Evolutionary conservation across 192 early-diverging fungal genomes (phyloP).

Genomic region (Phlyctochytrium planicorne): DNA sequence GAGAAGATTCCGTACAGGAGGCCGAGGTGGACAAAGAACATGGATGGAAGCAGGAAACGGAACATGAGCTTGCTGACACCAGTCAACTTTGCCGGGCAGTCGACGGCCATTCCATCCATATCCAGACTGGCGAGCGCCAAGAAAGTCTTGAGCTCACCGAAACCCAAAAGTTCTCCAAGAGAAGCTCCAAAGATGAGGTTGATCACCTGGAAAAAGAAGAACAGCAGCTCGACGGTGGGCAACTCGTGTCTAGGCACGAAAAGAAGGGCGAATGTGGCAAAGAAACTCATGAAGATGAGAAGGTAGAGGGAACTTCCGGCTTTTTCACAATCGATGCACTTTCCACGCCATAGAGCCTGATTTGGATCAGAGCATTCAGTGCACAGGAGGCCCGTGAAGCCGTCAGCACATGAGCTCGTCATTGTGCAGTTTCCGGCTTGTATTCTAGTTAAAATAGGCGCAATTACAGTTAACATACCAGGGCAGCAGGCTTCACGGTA

Average conservation of each 20-base stretch:
- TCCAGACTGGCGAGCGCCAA: conserved; percentile 17
- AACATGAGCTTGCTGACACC: conserved; percentile 24
- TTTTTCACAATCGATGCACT: conserved; percentile 13
- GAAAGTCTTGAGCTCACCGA: conserved; percentile 12
- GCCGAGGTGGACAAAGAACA: conserved; percentile 11
- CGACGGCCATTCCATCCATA: conserved; percentile 21
- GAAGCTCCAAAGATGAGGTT: conserved; percentile 17
- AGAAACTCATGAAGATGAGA: not conserved
- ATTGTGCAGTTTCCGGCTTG: conserved; percentile 4
- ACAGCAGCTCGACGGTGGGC: conserved; percentile 22
- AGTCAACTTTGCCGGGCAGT: conserved; percentile 13
- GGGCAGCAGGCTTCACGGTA: not conserved
- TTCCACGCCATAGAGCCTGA: conserved; percentile 14
- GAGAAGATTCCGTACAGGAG: conserved; percentile 8
- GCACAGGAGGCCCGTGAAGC: conserved; percentile 15
- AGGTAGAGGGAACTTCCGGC: conserved; percentile 2
- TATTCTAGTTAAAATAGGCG: not conserved
- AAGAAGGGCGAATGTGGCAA: conserved; percentile 17
- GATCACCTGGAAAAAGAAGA: conserved; percentile 27
- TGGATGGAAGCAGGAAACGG: conserved; percentile 19
- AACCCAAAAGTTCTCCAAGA: conserved; percentile 7
- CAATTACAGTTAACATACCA: not conserved
- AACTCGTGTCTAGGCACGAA: conserved; percentile 20
- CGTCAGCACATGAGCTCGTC: not conserved
- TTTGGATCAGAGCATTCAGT: conserved; percentile 8